A percentile compares a stretch with the other conserved stretches of the same genome.
These are phyloP conservation scores for Saturnispora quitensis DNA, from an alignment of 805 yeast species.

Conservation along the genomic window DNA sequence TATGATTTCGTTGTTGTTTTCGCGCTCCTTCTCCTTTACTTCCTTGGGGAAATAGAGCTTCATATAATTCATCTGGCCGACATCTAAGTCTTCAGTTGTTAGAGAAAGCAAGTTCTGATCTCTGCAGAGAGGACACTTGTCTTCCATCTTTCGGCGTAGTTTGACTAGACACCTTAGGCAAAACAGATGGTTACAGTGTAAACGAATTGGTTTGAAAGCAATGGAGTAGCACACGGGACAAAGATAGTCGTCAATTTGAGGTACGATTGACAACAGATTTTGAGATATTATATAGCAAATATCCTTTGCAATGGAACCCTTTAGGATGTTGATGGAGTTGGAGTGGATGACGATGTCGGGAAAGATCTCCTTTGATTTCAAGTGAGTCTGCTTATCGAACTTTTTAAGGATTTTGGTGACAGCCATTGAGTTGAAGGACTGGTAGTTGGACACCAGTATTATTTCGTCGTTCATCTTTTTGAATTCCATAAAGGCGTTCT, in stretches of 20 bases:
- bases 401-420: slow-evolving; percentile 62
- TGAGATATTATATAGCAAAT: slow-evolving; percentile 48
- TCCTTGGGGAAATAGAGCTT: slow-evolving; percentile 57
- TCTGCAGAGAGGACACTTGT: slow-evolving; percentile 63
- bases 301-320: slow-evolving; percentile 39
- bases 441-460: slow-evolving; percentile 49
- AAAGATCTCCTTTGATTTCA: slow-evolving; percentile 38
- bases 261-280: slow-evolving; percentile 47
- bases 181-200: slow-evolving; percentile 58
- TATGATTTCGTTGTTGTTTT: slow-evolving; percentile 40
- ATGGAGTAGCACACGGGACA: slow-evolving; percentile 67
- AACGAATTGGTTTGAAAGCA: slow-evolving; percentile 63
- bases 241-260: slow-evolving; percentile 67
- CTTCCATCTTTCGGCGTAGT: slow-evolving; percentile 47
- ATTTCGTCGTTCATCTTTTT: slow-evolving; percentile 44
- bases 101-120: slow-evolving; percentile 46
- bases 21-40: slow-evolving; percentile 50
- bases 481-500: slow-evolving; percentile 40
- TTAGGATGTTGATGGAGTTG: slow-evolving; percentile 16
- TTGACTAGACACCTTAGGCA: slow-evolving; percentile 68
- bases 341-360: slow-evolving; percentile 27
- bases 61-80: slow-evolving; percentile 42
- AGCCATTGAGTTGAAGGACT: slow-evolving; percentile 54
- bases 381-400: slow-evolving; percentile 62
- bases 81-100: slow-evolving; percentile 51